phyloP scores from a whole-genome alignment of 2,329 filamentous ascomycete species.

The Fusarium zealandicum region DNA sequence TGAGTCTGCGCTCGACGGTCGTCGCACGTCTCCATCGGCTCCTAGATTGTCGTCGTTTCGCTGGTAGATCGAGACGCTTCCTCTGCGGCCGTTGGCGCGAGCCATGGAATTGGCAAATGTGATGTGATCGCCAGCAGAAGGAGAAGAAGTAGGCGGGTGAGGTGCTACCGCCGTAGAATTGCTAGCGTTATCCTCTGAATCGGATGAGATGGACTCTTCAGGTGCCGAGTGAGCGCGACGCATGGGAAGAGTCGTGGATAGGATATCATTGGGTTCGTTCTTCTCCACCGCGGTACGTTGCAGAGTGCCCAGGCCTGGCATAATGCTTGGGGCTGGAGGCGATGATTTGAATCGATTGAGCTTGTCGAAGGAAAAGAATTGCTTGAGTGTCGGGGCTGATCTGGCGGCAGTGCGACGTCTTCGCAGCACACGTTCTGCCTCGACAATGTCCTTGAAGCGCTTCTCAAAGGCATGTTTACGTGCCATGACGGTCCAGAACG shows the following conservation, averaged over 20 bases:
- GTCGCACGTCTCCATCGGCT: slow-evolving; percentile 1
- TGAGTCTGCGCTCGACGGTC: slow-evolving; percentile 33
- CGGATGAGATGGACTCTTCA: slow-evolving; percentile 22
- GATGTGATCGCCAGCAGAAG: slow-evolving; percentile 29
- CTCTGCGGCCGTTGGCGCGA: slow-evolving; percentile 12
- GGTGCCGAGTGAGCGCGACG: slow-evolving; percentile 33
- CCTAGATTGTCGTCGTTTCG: slow-evolving; percentile 22
- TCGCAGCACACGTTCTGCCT: slow-evolving; percentile 47
- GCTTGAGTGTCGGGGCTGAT: slow-evolving; percentile 12
- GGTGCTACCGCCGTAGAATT: slow-evolving; percentile 32
- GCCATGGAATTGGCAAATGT: slow-evolving; percentile 21
- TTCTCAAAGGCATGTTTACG: slow-evolving; percentile 68
- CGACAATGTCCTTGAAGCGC: slow-evolving; percentile 62
- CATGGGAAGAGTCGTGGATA: slow-evolving; percentile 14
- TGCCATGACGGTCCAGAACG: slow-evolving; percentile 67
- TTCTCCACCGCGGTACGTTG: slow-evolving; percentile 26
- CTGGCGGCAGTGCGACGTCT: slow-evolving; percentile 23
- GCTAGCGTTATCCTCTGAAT: slow-evolving; percentile 34
- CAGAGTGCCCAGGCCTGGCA: slow-evolving; percentile 32
- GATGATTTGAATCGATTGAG: slow-evolving; percentile 31
- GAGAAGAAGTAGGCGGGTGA: slow-evolving; percentile 19
- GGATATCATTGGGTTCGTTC: slow-evolving; percentile 5
- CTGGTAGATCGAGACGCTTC: slow-evolving; percentile 32
- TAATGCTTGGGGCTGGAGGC: slow-evolving; percentile 8
- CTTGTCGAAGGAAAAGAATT: slow-evolving; percentile 34